phyloP scores from a whole-genome alignment of 139 green algal species.

The Raphidocelis subcapitata region DNA sequence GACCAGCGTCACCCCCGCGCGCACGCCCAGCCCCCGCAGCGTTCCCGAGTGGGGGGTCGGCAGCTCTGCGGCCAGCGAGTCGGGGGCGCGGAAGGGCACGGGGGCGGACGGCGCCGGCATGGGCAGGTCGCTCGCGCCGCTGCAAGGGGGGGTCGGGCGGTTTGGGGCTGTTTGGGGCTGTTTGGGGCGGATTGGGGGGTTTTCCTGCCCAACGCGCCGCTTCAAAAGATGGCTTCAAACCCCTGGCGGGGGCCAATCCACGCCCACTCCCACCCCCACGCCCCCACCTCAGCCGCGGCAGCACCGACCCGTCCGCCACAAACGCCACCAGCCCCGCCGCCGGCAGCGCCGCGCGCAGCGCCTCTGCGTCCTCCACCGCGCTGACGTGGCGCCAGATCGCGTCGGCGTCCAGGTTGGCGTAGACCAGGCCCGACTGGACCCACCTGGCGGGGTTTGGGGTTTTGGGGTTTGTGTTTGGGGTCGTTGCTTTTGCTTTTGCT shows the following conservation, averaged over 20 bases:
- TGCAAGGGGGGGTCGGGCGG: neutral
- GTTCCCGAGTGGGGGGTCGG: conserved; percentile 46
- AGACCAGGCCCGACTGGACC: conserved; percentile 40
- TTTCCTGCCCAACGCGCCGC: too few relatives aligned
- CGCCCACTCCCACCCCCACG: neutral
- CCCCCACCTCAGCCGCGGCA: conserved; percentile 44
- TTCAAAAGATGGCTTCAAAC: too few relatives aligned
- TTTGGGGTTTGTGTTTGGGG: too few relatives aligned
- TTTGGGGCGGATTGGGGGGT: too few relatives aligned
- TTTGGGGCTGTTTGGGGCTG: neutral
- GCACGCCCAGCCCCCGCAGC: conserved; percentile 63
- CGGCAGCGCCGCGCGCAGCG: conserved; percentile 44
- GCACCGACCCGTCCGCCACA: conserved; percentile 63
- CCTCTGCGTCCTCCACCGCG: conserved; percentile 57
- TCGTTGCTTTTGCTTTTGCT: too few relatives aligned
- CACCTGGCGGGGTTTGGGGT: too few relatives aligned
- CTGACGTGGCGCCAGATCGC: conserved; percentile 38
- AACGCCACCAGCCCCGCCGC: conserved; percentile 57
- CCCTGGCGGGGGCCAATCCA: too few relatives aligned
- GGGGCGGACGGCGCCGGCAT: conserved; percentile 1
- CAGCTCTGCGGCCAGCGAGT: conserved; percentile 41
- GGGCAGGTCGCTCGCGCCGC: conserved; percentile 20
- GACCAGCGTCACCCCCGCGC: conserved; percentile 67
- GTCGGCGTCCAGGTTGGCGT: conserved; percentile 24
- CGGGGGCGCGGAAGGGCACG: conserved; percentile 27